phyloP scores from a whole-genome alignment of 495 filamentous ascomycete species.

The Aeminium ludgeri region DNA sequence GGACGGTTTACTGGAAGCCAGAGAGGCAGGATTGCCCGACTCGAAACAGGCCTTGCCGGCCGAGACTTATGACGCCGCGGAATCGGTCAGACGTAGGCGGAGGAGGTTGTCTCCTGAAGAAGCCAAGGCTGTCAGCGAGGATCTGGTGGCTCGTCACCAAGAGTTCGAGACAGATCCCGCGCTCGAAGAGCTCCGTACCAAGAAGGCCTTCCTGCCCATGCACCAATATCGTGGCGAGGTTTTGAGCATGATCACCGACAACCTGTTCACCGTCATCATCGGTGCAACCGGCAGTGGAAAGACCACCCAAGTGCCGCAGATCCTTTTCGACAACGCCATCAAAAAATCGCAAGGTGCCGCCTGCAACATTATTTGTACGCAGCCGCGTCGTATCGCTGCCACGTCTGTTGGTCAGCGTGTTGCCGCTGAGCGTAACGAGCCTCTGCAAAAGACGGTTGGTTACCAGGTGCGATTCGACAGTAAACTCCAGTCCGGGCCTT shows the following conservation, averaged over 20 bases:
- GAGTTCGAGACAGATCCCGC: conserved; percentile 20
- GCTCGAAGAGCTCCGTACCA: conserved; percentile 22
- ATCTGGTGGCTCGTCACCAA: conserved; percentile 19
- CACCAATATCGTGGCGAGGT: conserved; percentile 29
- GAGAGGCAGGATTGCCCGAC: conserved; percentile 29
- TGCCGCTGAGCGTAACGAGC: conserved; percentile 36
- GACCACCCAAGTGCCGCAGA: conserved; percentile 46
- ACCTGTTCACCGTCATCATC: conserved; percentile 36
- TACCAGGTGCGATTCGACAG: conserved; percentile 38
- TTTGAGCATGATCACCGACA: conserved; percentile 31
- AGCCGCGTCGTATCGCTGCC: conserved; percentile 41
- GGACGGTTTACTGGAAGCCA: conserved; percentile 21
- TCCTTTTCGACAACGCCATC: conserved; percentile 38
- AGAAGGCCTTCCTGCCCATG: conserved; percentile 34
- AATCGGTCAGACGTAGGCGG: conserved; percentile 8
- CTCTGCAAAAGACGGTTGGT: conserved; percentile 33
- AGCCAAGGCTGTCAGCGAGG: conserved; percentile 15
- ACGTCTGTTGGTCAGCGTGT: conserved; percentile 38
- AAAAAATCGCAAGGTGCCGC: conserved; percentile 23
- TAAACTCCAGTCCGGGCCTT: conserved; percentile 22
- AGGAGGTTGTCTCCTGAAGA: conserved; percentile 16
- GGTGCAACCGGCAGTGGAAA: conserved; percentile 45
- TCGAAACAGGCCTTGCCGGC: conserved; percentile 16
- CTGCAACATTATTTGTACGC: conserved; percentile 41
- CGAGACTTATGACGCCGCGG: conserved; percentile 6